A percentile compares a stretch with the other conserved stretches of the same genome.
These are phyloP conservation scores for Forsythia viridissima DNA, from an alignment of 257 asterid species.

Conservation along the genomic window DNA sequence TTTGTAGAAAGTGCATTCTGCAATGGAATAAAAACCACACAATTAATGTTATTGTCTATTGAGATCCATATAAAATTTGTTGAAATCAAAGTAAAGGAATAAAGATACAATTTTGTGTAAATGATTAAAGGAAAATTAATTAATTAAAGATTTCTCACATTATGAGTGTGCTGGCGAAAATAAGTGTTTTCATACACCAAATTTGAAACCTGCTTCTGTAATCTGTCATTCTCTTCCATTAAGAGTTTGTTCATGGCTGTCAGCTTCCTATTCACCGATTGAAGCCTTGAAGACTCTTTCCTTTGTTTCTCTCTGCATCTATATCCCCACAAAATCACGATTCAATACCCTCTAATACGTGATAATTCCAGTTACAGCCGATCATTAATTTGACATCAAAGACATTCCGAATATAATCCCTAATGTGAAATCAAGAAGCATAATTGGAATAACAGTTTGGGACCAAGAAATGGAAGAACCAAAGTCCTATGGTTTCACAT, in stretches of 20 bases:
- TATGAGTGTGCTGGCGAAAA: slow-evolving; percentile 71
- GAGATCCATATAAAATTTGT: no score
- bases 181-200: slow-evolving; percentile 76
- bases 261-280: slow-evolving; percentile 77
- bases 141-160: slow-evolving; percentile 36
- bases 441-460: background rate
- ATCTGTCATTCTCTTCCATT: slow-evolving; percentile 89
- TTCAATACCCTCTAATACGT: slow-evolving; percentile 17
- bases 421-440: background rate
- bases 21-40: slow-evolving; percentile 11
- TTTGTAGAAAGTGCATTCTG: slow-evolving; percentile 70
- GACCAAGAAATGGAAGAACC: background rate
- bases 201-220: slow-evolving; percentile 88
- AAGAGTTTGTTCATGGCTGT: slow-evolving; percentile 86
- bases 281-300: slow-evolving; percentile 87
- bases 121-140: background rate
- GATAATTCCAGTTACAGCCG: background rate
- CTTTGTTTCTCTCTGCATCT: slow-evolving; percentile 94
- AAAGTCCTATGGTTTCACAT: no score
- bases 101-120: slow-evolving; percentile 1
- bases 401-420: background rate
- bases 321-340: slow-evolving; percentile 21
- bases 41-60: slow-evolving; percentile 16
- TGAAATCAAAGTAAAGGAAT: slow-evolving; percentile 13
- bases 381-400: background rate